Evolutionary conservation across 441 rosid genomes (phyloP).

Genomic region (Euphorbia schlechtendalii): DNA sequence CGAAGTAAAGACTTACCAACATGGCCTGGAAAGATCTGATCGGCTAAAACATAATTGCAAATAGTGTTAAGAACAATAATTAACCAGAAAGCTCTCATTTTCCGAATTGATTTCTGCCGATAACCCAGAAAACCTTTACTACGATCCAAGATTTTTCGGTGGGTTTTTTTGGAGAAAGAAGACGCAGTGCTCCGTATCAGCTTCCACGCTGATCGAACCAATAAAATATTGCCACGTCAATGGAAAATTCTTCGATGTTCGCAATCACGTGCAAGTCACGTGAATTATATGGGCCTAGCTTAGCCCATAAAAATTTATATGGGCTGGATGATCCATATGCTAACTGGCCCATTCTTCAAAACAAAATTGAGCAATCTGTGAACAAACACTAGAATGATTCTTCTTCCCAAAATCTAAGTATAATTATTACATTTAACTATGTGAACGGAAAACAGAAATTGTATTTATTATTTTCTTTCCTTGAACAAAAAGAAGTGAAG

Average conservation of each 20-base stretch:
- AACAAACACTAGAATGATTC: too few species aligned
- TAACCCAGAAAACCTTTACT: not conserved
- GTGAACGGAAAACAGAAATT: too few species aligned
- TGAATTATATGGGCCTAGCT: not conserved
- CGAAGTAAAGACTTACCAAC: constrained; percentile 33
- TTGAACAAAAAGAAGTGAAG: too few species aligned
- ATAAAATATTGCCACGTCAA: constrained; percentile 28
- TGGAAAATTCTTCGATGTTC: not conserved
- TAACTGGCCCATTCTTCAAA: too few species aligned
- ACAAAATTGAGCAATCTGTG: too few species aligned
- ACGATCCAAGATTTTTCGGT: not conserved
- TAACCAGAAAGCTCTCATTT: constrained; percentile 25
- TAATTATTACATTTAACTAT: too few species aligned
- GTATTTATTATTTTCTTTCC: too few species aligned
- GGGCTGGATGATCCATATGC: not conserved
- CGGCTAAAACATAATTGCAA: constrained; percentile 32
- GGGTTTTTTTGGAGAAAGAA: not conserved
- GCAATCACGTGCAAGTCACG: too few species aligned
- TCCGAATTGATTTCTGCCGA: not conserved
- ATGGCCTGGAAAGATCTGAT: constrained; percentile 63
- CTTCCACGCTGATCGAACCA: constrained; percentile 11
- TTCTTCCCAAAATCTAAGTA: too few species aligned
- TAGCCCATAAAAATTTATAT: not conserved
- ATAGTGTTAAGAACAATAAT: constrained; percentile 22
- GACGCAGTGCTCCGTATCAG: not conserved